Base-by-base conservation (phyloP, 352 stramenopile species). In the Phytophthora colocasiae region DNA sequence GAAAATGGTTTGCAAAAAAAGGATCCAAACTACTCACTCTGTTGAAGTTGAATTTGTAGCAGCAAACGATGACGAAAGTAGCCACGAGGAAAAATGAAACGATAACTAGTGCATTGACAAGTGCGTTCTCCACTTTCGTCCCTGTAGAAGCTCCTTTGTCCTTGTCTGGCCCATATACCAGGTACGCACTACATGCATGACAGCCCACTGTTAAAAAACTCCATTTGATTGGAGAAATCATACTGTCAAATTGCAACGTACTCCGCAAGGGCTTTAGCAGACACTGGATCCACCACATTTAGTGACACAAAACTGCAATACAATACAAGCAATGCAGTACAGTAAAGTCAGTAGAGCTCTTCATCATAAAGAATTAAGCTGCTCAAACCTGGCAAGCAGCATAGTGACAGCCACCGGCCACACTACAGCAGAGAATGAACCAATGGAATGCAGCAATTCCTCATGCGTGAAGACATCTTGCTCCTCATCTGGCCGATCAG, bases 1-100 rank as follows among this genome's bases (percentile, higher is more conserved):
- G 22, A 57, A 10, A 31, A 41, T 8, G 3, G 15, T 39, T 36
- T 6, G 19, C 43, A 47, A 39, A 51, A 0, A 53, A 5, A 36
- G 8, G 4, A 50, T 41, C 52, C 41, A 59, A 43, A 43, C 22
- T 4, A 24, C 66, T 55, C 53, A 95, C 90, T 54, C 70, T 83
- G 36, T 85, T 93, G 59, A 94, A 93, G 60, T 96, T 94, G 69
- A 92, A 95, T 51, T 96, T 96, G 81, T 97, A 97, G 67, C 90
- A 93, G 43, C 89, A 83, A 15, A 97, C 91, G 59, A 98, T 96
- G 7, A 96, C 76, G 48, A 97, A 97, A 29, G 92, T 97, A 43
- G 89, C 88, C 46, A 93, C 78, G 10, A 93, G 75, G 45, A 98
- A 97, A 43, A 97, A 92, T 24, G 81, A 87, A 26, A 98, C 90